Percentiles rank a stretch among this genome's conserved stretches.
phyloP scores from a whole-genome alignment of 306 rosid genomes.

The Cicer cuneatum region DNA sequence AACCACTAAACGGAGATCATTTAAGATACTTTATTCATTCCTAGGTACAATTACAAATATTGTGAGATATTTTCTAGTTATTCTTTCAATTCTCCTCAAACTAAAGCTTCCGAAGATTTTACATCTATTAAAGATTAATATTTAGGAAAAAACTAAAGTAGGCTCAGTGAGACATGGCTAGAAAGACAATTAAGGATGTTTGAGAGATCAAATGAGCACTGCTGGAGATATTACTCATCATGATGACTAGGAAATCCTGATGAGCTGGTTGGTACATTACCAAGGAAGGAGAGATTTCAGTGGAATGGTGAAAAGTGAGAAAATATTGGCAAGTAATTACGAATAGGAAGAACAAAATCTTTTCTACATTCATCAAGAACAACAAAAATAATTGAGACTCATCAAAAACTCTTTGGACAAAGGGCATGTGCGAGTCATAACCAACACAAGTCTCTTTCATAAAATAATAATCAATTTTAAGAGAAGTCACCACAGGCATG shows the following conservation, averaged over 20 bases:
- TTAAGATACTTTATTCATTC: neutral
- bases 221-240: neutral
- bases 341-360: neutral
- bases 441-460: neutral
- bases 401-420: neutral
- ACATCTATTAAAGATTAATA: slow-evolving; percentile 4
- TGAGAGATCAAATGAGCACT: slow-evolving; percentile 1
- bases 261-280: slow-evolving; percentile 14
- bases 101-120: slow-evolving; percentile 15
- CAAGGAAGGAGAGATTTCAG: slow-evolving; percentile 13
- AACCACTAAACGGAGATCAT: neutral
- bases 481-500: slow-evolving; percentile 18
- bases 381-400: neutral
- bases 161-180: neutral
- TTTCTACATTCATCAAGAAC: slow-evolving; percentile 10
- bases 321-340: slow-evolving; percentile 8
- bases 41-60: neutral
- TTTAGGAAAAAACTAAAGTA: neutral
- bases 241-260: neutral
- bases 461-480: neutral
- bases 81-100: neutral
- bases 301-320: neutral
- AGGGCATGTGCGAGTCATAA: slow-evolving; percentile 8
- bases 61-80: neutral
- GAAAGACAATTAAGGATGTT: slow-evolving; percentile 7